These are phyloP conservation scores for Ceratocystis huliohia DNA, from an alignment of 2,329 filamentous ascomycete species.

Conservation along the genomic window DNA sequence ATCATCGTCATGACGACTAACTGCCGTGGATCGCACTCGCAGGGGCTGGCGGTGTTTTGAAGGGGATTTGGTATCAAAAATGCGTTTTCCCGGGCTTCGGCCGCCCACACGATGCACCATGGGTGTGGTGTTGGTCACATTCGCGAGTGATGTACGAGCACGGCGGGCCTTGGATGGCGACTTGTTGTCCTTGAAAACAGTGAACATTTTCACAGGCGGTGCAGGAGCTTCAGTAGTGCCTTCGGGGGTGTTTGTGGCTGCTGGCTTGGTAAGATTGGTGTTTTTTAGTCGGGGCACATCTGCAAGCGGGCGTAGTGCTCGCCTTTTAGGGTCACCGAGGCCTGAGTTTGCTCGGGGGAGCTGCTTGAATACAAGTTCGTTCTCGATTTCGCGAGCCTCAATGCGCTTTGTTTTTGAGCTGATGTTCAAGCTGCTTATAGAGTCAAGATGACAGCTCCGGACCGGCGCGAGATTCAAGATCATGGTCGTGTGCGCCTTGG, in stretches of 20 bases:
- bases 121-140: slow-evolving; percentile 12
- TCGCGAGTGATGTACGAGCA: not conserved
- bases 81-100: slow-evolving; percentile 11
- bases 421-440: slow-evolving; percentile 84
- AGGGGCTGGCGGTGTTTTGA: slow-evolving; percentile 17
- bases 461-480: slow-evolving; percentile 86
- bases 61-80: slow-evolving; percentile 15
- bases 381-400: slow-evolving; percentile 88
- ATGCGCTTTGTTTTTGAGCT: slow-evolving; percentile 94
- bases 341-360: slow-evolving; percentile 43
- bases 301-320: slow-evolving; percentile 61
- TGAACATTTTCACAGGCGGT: slow-evolving; percentile 73
- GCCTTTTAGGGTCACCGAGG: slow-evolving; percentile 41
- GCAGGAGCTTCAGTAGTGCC: slow-evolving; percentile 39
- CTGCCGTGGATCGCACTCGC: not conserved
- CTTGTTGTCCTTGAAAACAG: slow-evolving; percentile 66
- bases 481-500: slow-evolving; percentile 85
- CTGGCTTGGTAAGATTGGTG: not conserved
- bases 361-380: slow-evolving; percentile 79
- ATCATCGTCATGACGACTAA: slow-evolving; percentile 31
- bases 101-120: slow-evolving; percentile 2
- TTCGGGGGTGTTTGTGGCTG: slow-evolving; percentile 22
- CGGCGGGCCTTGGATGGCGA: slow-evolving; percentile 29
- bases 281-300: not conserved
- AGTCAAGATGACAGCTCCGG: slow-evolving; percentile 88